Evolutionary conservation across 495 filamentous ascomycete genomes (phyloP), one percentile per base, ranked within the genome.

Genomic region (Aspergillus nanangensis): DNA sequence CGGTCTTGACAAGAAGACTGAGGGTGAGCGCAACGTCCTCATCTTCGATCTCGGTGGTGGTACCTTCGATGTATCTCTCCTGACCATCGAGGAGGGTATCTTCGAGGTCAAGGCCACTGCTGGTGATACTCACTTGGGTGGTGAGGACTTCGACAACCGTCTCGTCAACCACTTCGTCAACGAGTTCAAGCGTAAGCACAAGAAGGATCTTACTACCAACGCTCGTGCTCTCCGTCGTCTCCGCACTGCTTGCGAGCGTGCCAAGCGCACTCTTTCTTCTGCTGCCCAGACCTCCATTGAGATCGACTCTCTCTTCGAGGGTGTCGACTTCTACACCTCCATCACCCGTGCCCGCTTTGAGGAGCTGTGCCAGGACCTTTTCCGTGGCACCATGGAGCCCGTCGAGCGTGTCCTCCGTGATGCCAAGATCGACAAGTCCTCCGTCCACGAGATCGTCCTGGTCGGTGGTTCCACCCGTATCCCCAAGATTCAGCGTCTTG

Each of bases 281-380:
- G 90, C 91, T 67, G 89, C 91, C 27, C 90, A 96, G 76, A 95
- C 93, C 60, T 92, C 90, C 63, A 93, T 98, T 54, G 93, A 98
- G 76, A 97, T 98, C 65, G 93, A 98, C 78, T 96, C 90, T 57
- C 90, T 98, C 55, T 96, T 85, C 70, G 91, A 96, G 67, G 94
- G 93, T 64, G 85, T 95, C 53, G 93, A 98, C 73, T 95, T 96
- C 81, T 94, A 95, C 78, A 89, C 91, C 58, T 90, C 90, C 65
- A 96, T 98, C 79, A 98, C 94, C 66, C 93, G 93, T 85, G 94
- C 94, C 61, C 87, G 90, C 75, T 98, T 98, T 76, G 93, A 98
- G 78, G 94, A 97, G 69, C 82, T 98, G 41, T 96, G 94, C 83
- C 86, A 93, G 73, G 85, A 95, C 69, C 88, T 94, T 58, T 97